Evolutionary conservation across 257 asterid genomes (phyloP).

Genomic region (Capsicum rhomboideum): DNA sequence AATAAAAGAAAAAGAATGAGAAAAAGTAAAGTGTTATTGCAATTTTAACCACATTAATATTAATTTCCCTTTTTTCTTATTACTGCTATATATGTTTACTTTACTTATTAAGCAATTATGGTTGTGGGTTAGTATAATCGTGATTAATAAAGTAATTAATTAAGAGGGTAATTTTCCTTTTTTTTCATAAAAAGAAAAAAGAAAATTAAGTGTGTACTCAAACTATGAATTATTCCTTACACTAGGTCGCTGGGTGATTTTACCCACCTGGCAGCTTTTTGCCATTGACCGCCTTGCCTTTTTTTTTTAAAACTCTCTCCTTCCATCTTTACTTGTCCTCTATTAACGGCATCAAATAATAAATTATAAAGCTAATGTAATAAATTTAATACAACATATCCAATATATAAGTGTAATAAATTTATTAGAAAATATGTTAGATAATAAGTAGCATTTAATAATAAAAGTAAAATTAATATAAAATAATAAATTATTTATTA

Average conservation of each 20-base stretch:
- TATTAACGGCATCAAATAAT: no score
- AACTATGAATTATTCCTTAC: neutral
- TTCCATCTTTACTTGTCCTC: no score
- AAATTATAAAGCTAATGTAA: no score
- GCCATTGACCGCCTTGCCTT: slow-evolving; percentile 20
- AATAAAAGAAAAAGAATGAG: neutral
- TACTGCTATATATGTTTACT: neutral
- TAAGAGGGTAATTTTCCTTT: neutral
- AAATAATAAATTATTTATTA: no score
- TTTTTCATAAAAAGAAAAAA: neutral
- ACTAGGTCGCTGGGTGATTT: slow-evolving; percentile 12
- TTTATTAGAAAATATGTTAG: no score
- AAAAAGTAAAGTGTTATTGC: neutral
- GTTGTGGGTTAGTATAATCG: neutral
- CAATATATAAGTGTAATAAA: no score
- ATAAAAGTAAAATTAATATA: no score
- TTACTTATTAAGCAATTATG: neutral
- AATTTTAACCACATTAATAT: neutral
- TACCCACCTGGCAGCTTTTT: slow-evolving; percentile 35
- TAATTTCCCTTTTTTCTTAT: neutral
- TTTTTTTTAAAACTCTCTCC: no score
- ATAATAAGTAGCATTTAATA: no score
- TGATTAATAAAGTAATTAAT: neutral
- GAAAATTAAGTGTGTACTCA: neutral
- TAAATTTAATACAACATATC: no score